These are phyloP conservation scores for Ustilago crameri DNA, from an alignment of 1,284 basidiomycete species.

Conservation along the genomic window DNA sequence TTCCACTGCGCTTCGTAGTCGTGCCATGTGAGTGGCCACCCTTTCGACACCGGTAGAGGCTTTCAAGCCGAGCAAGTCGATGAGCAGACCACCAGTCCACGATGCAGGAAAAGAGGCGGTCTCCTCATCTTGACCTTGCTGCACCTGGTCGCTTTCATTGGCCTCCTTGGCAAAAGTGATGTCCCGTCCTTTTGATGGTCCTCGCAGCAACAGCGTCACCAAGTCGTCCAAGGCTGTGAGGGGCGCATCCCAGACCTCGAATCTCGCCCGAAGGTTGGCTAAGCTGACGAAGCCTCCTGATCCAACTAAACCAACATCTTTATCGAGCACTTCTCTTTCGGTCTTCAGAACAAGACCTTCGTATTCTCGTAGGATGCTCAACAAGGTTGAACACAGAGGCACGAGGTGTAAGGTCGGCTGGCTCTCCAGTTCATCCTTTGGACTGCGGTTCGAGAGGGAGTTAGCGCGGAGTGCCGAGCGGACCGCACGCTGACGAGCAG, in stretches of 20 bases:
- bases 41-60: constrained; percentile 42
- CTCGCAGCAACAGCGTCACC: constrained; percentile 31
- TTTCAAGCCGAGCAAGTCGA: constrained; percentile 45
- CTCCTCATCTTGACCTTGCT: neutral
- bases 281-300: constrained; percentile 44
- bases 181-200: constrained; percentile 20
- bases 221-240: constrained; percentile 42
- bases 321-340: constrained; percentile 37
- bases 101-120: constrained; percentile 18
- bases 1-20: constrained; percentile 42
- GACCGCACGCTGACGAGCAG: constrained; percentile 34
- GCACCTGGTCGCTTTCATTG: neutral
- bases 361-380: constrained; percentile 42
- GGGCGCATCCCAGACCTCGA: constrained; percentile 50
- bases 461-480: constrained; percentile 43
- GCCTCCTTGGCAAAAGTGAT: constrained; percentile 25
- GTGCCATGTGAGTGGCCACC: constrained; percentile 37
- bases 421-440: constrained; percentile 23
- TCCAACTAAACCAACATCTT: constrained; percentile 37
- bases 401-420: constrained; percentile 48
- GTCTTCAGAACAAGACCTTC: constrained; percentile 38
- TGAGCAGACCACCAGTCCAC: constrained; percentile 54
- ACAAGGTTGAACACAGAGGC: constrained; percentile 48
- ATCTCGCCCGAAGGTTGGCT: constrained; percentile 40
- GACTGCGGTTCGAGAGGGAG: constrained; percentile 22